Base-by-base conservation (phyloP, 495 filamentous ascomycete species). In the Aspergillus steynii region DNA sequence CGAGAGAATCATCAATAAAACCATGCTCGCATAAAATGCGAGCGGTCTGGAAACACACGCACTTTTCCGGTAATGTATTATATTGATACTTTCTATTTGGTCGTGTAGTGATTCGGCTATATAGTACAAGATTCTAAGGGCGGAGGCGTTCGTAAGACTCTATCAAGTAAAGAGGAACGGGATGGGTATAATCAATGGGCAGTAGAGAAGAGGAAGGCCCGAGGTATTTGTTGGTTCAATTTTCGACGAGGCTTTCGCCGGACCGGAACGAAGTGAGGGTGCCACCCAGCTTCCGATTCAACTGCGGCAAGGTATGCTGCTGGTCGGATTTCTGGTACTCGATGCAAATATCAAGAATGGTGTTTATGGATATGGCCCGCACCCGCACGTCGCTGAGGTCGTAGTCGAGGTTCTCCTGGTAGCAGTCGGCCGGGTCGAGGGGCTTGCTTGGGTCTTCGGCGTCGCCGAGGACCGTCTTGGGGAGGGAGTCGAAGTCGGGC, bases 351-450 rank as follows among this genome's bases (percentile, higher is more conserved):
- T 76, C 74, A 72, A 72, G 69, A 5, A 80, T n/a, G 0, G 68
- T 62, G 0, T 27, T 7, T 5, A 52, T 25, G 0, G 71, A 62
- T 3, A 80, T 58, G 14, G 31, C 31, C 0, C 70, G 70, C 2
- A 71, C 8, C n/a, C 70, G 70, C 15, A 68, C 59, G 1, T 65
- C 65, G n/a, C 60, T 69, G 0, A 80, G 56, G 45, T 78, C 75
- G 58, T 78, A 80, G 47, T 78, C 68, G 4, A 77, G 56, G 31
- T 75, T 74, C 25, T 71, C 68, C 52, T 77, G 73, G 63, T 67
- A 75, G 42, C 60, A 65, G 4, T 55, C n/a, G 1, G 53, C 55
- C 0, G 74, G 65, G 45, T 76, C 72, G 0, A 47, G 61, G 2
- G 20, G 1, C 20, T 50, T 9, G 25, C 12, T 20, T 6, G 54